Evolutionary conservation across 306 rosid genomes (phyloP), one percentile per base, ranked within the genome.

Genomic region (Rosa persica): DNA sequence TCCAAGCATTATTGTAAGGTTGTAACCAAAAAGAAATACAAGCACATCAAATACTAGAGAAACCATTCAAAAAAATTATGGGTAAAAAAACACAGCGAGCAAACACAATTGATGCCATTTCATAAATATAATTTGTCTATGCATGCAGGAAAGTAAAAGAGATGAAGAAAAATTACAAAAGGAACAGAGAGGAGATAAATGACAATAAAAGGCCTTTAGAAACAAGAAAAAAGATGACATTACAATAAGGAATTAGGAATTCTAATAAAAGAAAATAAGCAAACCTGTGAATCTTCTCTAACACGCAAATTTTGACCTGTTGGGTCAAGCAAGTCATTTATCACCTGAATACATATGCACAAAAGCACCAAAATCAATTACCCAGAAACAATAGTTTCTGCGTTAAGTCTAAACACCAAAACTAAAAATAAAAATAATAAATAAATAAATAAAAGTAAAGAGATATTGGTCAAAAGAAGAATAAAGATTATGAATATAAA

Each of bases 271-370:
- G 38, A 52, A 42, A 67, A 65, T 52, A 64, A 55, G 81, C 67
- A 80, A 78, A 95, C 99, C 99, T 96, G 99, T 62, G 96, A 89
- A 86, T 96, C 99, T 93, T 96, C 99, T 80, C 99, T 85, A 76
- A 96, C 98, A 40, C 98, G 97, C 86, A 96, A 88, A 83, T 96
- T 96, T 86, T 93, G 98, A 80, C 98, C 97, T 19, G 99, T 96
- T 86, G 99, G 99, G 80, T 96, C 98, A 80, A 96, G 96, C 90
- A 96, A 90, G 85, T 96, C 99, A 74, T 96, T 96, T 86, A 96
- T 96, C 88, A 96, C 98, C 99, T 96, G 91, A 81, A 76, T 85
- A 74, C 79, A 89, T 81, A 77, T 74, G 83, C 76, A 79, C 65
- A 84, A 83, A 78, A 76, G 74, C 76, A 69, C 43, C 25, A 72